Base-by-base conservation (phyloP, 2,329 filamentous ascomycete species). In the Penicillium sp. region DNA sequence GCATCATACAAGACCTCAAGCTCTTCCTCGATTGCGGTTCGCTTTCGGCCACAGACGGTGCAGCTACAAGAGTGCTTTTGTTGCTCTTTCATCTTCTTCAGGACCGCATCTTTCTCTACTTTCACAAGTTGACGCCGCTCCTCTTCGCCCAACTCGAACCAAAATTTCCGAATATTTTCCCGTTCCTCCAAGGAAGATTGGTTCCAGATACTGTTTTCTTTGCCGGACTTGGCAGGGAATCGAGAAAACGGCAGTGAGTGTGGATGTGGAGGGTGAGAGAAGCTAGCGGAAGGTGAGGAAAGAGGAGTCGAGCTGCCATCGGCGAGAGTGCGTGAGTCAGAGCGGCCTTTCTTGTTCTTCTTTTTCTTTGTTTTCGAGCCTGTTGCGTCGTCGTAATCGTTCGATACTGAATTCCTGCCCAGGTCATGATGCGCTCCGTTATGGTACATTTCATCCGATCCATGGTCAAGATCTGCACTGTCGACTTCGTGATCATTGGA, bases 71-170 rank as follows among this genome's bases (percentile, higher is more conserved):
- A 98, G 75, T 98, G 93, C 77, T 98, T 98, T 76, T 99, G 95
- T 76, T 99, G 95, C 76, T 99, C 95, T 82, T 99, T 99, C 95
- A 99, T 99, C 81, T 99, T 99, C 72, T 91, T 92, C 55, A 99
- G 80, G 0, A 99, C 95, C 8, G 95, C 93, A 76, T 99, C 93
- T 78, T 99, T 99, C 77, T 99, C 95, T 29, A 99, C 93, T 77
- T 97, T 97, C 71, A 99, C 92, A 47, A 99, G 81, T 16, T 91
- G 95, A 73, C 96, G 95, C 67, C 95, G 90, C 74, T 98, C 93
- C 37, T 96, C 91, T 75, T 99, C 95, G 65, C 91, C 92, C 44
- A 99, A 78, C 16, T 92, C 92, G 53, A 99, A 84, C 95, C 95
- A 99, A 77, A 98, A 99, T 67, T 96, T 91, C 77, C 97, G 96